Evolutionary conservation across 192 early-diverging fungal species (phyloP).

Genomic region (Piromyces finnis): DNA sequence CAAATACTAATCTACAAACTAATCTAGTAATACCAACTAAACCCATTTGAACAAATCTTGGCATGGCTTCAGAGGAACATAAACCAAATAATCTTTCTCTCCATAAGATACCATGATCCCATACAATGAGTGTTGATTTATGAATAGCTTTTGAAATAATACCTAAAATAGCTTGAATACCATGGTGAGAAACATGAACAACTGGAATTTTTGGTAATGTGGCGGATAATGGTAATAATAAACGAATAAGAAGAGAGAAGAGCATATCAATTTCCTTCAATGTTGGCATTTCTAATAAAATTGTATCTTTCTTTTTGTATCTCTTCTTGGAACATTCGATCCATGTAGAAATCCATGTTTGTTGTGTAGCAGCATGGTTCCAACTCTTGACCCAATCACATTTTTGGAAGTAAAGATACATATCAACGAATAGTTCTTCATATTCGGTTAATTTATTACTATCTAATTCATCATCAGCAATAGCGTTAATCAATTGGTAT

Average conservation of each 20-base stretch:
- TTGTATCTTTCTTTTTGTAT: constrained; percentile 1
- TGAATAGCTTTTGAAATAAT: constrained; percentile 17
- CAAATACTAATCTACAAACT: constrained; percentile 12
- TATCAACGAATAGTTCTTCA: constrained; percentile 15
- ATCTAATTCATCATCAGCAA: constrained; percentile 5
- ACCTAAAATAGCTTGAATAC: constrained; percentile 22
- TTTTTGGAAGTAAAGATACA: constrained; percentile 14
- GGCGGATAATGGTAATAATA: constrained; percentile 12
- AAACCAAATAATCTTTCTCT: constrained; percentile 18
- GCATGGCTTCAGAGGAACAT: constrained; percentile 13
- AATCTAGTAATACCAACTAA: constrained; percentile 17
- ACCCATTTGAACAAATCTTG: constrained; percentile 16
- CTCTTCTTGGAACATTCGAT: constrained; percentile 1
- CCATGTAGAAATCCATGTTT: constrained; percentile 14
- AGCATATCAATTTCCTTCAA: constrained; percentile 17
- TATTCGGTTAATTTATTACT: constrained; percentile 7
- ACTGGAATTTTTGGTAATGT: constrained; percentile 14
- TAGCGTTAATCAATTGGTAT: constrained; percentile 11
- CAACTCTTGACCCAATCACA: constrained; percentile 16
- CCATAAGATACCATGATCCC: constrained; percentile 27
- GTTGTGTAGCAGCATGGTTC: constrained; percentile 14
- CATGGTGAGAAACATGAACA: constrained; percentile 21
- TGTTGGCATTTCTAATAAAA: constrained; percentile 9
- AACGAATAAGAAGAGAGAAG: constrained; percentile 10
- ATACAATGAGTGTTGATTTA: constrained; percentile 12